Conservation (phyloP, 805 yeast species). For the Alloascoidea africana region DNA sequence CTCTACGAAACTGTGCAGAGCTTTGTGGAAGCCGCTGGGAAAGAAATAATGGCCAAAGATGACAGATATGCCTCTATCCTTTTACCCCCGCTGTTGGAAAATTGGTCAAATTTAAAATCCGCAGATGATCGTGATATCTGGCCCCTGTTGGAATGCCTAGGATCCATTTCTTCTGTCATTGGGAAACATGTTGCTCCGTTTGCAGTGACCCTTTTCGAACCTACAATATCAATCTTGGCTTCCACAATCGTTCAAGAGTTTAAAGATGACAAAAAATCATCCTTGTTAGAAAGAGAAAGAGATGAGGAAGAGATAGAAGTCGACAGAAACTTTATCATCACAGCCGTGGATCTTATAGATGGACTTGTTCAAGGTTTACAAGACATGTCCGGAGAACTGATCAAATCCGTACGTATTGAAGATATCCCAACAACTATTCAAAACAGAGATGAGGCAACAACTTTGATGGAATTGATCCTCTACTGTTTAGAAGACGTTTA, state of each 20-base stretch:
- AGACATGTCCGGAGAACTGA: slow-evolving; percentile 38
- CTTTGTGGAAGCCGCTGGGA: slow-evolving; percentile 54
- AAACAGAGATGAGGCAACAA: slow-evolving; percentile 10
- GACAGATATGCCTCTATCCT: slow-evolving; percentile 41
- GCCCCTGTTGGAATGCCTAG: slow-evolving; percentile 88
- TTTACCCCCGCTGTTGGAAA: slow-evolving; percentile 66
- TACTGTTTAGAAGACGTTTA: slow-evolving; percentile 60
- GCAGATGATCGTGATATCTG: slow-evolving; percentile 87
- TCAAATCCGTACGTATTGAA: slow-evolving; percentile 15
- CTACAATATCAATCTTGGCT: slow-evolving; percentile 58
- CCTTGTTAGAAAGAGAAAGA: too few relatives aligned
- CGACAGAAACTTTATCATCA: slow-evolving; percentile 81
- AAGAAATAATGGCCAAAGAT: slow-evolving; percentile 34
- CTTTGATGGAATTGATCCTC: slow-evolving; percentile 45
- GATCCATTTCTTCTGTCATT: slow-evolving; percentile 76
- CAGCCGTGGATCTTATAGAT: slow-evolving; percentile 80
- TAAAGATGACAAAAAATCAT: slow-evolving; percentile 37
- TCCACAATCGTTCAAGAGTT: slow-evolving; percentile 55
- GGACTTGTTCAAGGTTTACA: slow-evolving; percentile 88
- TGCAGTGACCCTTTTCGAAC: slow-evolving; percentile 72
- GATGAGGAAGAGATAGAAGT: slow-evolving; percentile 51
- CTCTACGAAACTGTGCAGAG: slow-evolving; percentile 90
- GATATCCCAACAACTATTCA: slow-evolving; percentile 12
- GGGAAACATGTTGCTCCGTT: slow-evolving; percentile 79
- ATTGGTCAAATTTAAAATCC: slow-evolving; percentile 52